These are phyloP conservation scores for Coniella lustricola DNA, from an alignment of 2,329 filamentous ascomycete species.

Conservation along the genomic window DNA sequence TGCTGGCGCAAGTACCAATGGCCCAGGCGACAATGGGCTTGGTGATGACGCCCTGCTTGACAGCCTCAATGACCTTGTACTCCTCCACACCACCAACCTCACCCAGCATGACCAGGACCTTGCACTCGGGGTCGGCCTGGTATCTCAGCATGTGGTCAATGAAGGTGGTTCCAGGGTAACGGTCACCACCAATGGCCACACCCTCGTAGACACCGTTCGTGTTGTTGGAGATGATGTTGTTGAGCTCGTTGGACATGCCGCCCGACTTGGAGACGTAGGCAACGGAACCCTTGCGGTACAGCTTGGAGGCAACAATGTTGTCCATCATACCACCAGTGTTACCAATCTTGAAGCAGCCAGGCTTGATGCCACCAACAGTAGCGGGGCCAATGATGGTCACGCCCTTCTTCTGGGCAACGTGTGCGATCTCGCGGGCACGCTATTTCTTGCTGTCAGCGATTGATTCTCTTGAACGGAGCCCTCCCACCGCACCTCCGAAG, in stretches of 20 bases:
- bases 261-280: constrained; percentile 99
- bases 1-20: constrained; percentile 96
- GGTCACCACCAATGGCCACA: constrained; percentile 98
- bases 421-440: constrained; percentile 96
- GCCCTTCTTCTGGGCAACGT: constrained; percentile 96
- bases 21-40: constrained; percentile 99
- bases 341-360: constrained; percentile 98
- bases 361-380: constrained; percentile 98
- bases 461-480: constrained; percentile 18
- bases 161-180: constrained; percentile 98
- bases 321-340: constrained; percentile 99
- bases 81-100: constrained; percentile 99
- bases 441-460: constrained; percentile 29
- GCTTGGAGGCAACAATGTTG: constrained; percentile 99
- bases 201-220: constrained; percentile 99
- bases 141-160: constrained; percentile 97
- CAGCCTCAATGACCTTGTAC: constrained; percentile 98
- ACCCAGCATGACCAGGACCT: constrained; percentile 91
- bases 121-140: constrained; percentile 94
- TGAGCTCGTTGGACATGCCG: constrained; percentile 99
- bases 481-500: too few species aligned
- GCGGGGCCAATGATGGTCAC: constrained; percentile 98
- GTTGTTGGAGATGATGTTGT: constrained; percentile 97
- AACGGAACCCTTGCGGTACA: constrained; percentile 98
- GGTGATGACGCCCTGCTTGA: constrained; percentile 88